Conservation (phyloP, 192 early-diverging fungal species). For the Coemansia sp. region DNA sequence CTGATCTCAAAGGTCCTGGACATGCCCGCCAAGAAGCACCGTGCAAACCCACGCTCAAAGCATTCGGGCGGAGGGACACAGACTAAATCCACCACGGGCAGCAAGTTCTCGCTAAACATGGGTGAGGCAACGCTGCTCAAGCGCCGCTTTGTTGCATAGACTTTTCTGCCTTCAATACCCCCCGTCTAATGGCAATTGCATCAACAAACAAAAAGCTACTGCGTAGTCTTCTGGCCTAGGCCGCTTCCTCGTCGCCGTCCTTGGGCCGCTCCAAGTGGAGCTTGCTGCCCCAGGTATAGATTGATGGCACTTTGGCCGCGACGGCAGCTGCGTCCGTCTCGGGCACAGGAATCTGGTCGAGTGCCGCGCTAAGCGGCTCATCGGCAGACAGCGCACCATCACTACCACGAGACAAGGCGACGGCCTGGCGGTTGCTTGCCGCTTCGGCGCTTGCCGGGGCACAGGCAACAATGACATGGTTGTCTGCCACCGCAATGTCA, state of each 20-base stretch:
- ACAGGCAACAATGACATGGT: conserved; percentile 20
- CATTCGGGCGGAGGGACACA: no score
- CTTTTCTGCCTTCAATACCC: no score
- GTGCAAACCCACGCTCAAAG: conserved; percentile 12
- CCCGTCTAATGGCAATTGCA: background rate
- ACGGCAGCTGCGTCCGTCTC: conserved; percentile 6
- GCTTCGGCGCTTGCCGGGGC: background rate
- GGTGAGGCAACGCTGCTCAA: conserved; percentile 45
- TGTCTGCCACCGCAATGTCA: conserved; percentile 18
- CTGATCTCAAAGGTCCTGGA: conserved; percentile 46
- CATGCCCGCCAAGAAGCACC: conserved; percentile 39
- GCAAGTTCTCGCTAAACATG: conserved; percentile 45
- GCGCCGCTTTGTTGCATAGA: conserved; percentile 36
- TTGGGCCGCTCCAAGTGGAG: conserved; percentile 30
- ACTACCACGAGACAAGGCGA: conserved; percentile 4
- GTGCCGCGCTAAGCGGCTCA: background rate
- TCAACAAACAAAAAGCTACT: background rate
- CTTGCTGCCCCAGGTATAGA: conserved; percentile 46
- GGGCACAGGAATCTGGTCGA: conserved; percentile 7
- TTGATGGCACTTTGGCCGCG: conserved; percentile 8
- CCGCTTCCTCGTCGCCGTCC: conserved; percentile 12
- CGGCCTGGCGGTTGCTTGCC: background rate
- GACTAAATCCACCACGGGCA: background rate
- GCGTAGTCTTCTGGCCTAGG: no score
- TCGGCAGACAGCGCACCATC: conserved; percentile 2